phyloP scores from a whole-genome alignment of 805 yeast species.

The Tetrapisispora iriomotensis region DNA sequence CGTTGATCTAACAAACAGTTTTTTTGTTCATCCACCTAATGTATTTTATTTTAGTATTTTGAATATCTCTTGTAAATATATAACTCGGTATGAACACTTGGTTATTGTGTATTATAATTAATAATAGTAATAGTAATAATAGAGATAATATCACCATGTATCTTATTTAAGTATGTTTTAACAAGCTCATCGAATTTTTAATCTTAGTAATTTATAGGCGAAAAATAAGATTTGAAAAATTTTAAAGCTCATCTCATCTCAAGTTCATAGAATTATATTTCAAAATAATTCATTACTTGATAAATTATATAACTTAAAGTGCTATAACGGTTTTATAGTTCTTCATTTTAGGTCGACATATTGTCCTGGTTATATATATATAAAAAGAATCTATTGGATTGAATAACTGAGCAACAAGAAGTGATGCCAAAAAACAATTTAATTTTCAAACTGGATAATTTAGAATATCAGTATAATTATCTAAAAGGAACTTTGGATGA shows the following conservation, averaged over 20 bases:
- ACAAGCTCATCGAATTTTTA: too few relatives aligned
- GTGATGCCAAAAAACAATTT: slow-evolving; percentile 29
- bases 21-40: not conserved
- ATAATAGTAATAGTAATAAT: not conserved
- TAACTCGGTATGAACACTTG: not conserved
- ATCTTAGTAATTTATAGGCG: not conserved
- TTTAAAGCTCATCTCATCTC: slow-evolving; percentile 13
- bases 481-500: slow-evolving; percentile 19
- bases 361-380: too few relatives aligned
- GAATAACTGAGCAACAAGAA: not conserved
- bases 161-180: too few relatives aligned
- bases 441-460: slow-evolving; percentile 26
- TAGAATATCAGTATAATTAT: slow-evolving; percentile 28
- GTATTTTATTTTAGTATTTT: not conserved
- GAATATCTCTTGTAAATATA: slow-evolving; percentile 2
- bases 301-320: too few relatives aligned
- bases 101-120: not conserved
- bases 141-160: too few relatives aligned
- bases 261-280: too few relatives aligned
- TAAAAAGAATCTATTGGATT: not conserved
- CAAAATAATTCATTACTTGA: too few relatives aligned
- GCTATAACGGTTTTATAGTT: too few relatives aligned
- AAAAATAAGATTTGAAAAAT: not conserved
- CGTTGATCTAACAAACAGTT: too few relatives aligned
- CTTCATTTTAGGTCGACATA: too few relatives aligned